Base-by-base conservation (phyloP, 2,329 filamentous ascomycete genomes). In the Hymenoscyphus fructigenus region DNA sequence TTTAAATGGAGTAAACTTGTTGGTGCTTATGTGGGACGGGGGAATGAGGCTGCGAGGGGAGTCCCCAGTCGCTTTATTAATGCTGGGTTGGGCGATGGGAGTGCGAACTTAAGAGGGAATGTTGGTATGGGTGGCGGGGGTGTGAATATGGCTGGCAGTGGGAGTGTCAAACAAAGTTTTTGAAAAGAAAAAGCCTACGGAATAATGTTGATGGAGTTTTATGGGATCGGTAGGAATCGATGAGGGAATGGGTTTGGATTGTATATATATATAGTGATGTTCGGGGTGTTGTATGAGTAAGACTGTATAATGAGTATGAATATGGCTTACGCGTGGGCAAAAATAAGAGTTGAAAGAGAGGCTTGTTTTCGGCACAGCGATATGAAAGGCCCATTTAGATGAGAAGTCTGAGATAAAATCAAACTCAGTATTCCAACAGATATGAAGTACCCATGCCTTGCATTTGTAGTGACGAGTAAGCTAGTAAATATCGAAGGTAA, bases 1-100 rank as follows among this genome's bases (percentile, higher is more conserved):
- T 93, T 93, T 76, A 86, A 86, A 65, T 99, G 92, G 91, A 96
- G 93, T 75, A 83, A 82, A 34, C 82, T 95, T 70, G 78, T 96
- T 34, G 93, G 91, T 5, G 91, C 89, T 17, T 99, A 93, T 85
- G 89, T 94, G 4, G 94, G 94, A 0, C 85, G 83, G 69, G 83
- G 80, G 68, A 81, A 80, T 75, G 80, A 78, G 71, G 86, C 91
- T 0, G 91, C 91, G 9, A 83, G 82, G 47, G 93, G 93, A 6
- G 93, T 97, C 28, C 94, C 93, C 0, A n/a, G n/a, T n/a, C n/a
- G n/a, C n/a, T n/a, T n/a, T n/a, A n/a, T n/a, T n/a, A n/a, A n/a
- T n/a, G n/a, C n/a, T n/a, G n/a, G n/a, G n/a, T n/a, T n/a, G n/a
- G n/a, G n/a, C n/a, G n/a, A n/a, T n/a, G 41, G 41, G 41, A 47